A percentile compares a stretch with the other conserved stretches of the same genome.
These are phyloP conservation scores for Juncus inflexus DNA, from an alignment of 176 grass and related monocot genomes.

Conservation along the genomic window DNA sequence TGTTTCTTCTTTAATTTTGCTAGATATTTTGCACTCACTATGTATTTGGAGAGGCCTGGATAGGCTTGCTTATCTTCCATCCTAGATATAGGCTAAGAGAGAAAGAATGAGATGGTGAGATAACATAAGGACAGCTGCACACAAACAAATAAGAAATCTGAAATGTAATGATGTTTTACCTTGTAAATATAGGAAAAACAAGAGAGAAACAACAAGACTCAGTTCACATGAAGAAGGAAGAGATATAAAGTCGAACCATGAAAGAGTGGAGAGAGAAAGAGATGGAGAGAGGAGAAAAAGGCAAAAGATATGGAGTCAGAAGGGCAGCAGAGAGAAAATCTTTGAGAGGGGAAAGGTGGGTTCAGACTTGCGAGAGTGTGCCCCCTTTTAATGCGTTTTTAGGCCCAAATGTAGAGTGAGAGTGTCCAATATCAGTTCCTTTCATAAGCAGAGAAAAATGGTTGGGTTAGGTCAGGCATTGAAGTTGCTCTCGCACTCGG, in stretches of 20 bases:
- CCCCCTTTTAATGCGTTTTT: conserved; percentile 27
- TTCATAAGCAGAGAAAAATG: too few relatives aligned
- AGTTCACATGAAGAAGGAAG: conserved; percentile 13
- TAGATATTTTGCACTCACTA: conserved; percentile 8
- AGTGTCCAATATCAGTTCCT: background rate
- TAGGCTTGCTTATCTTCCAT: conserved; percentile 16
- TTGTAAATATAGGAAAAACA: conserved; percentile 12
- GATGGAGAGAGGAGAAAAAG: conserved; percentile 19
- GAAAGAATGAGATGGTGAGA: conserved; percentile 24
- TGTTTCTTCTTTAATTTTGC: background rate
- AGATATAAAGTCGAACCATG: conserved; percentile 1
- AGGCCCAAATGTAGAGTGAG: background rate
- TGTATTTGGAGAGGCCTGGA: conserved; percentile 8
- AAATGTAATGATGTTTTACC: background rate
- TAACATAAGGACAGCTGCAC: background rate
- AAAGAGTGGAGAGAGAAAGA: conserved; percentile 11
- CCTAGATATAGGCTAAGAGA: conserved; percentile 1
- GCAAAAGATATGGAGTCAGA: conserved; percentile 51
- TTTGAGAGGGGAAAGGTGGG: conserved; percentile 26
- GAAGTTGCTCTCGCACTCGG: too few relatives aligned
- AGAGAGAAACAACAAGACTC: conserved; percentile 10
- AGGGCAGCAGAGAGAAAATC: conserved; percentile 28
- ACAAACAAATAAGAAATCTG: background rate
- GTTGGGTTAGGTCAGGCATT: too few relatives aligned
- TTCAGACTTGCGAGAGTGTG: conserved; percentile 28